A percentile compares a stretch with the other conserved stretches of the same genome.
Evolutionary conservation across 352 stramenopile genomes (phyloP).

Genomic region (Globisporangium abappressorium): DNA sequence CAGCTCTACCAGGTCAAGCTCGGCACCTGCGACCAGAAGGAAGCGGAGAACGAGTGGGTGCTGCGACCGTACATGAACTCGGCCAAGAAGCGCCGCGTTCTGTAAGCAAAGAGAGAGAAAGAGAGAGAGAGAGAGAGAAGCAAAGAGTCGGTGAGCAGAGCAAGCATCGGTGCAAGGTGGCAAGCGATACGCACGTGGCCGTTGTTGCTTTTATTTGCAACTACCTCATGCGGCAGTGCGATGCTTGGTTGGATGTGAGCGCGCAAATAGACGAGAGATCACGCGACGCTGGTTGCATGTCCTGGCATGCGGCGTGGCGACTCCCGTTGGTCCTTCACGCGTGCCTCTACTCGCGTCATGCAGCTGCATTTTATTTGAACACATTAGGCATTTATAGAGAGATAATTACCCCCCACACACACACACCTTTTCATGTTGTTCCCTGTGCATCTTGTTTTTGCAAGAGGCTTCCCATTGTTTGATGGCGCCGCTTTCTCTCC

Average conservation of each 20-base stretch:
- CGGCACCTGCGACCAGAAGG: constrained; percentile 98
- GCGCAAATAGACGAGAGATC: too few species aligned
- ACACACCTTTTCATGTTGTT: background rate
- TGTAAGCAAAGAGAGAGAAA: constrained; percentile 40
- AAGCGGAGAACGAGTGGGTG: constrained; percentile 99
- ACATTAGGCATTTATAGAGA: constrained; percentile 6
- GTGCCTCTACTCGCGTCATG: background rate
- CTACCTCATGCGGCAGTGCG: too few species aligned
- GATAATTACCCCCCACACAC: background rate
- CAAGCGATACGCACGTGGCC: background rate
- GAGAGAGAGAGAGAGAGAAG: background rate
- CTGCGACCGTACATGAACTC: constrained; percentile 99
- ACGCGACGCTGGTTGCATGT: background rate
- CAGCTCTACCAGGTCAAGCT: constrained; percentile 98
- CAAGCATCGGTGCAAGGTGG: background rate
- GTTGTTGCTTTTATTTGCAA: background rate
- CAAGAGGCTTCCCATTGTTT: background rate
- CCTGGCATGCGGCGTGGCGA: too few species aligned
- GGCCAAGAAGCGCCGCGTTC: constrained; percentile 94
- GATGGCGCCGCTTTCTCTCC: too few species aligned
- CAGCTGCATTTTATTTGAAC: constrained; percentile 10
- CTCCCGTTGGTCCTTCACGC: background rate
- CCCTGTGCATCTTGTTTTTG: too few species aligned
- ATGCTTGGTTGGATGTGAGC: background rate
- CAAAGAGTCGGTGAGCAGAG: background rate